phyloP scores from a whole-genome alignment of 75 land plant species.

The Pseudotsuga menziesii region DNA sequence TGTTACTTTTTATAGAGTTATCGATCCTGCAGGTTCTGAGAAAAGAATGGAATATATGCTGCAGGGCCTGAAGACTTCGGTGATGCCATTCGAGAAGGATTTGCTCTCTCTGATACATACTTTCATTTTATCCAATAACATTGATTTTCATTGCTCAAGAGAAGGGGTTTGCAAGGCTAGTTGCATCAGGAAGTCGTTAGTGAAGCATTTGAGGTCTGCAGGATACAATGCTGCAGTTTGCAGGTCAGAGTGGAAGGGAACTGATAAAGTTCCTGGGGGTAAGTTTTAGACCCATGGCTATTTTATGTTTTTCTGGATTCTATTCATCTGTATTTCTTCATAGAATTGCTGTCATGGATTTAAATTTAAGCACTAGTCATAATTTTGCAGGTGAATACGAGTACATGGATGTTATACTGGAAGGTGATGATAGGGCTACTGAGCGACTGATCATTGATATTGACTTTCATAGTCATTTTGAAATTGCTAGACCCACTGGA shows the following conservation, averaged over 20 bases:
- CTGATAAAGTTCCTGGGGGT: conserved; percentile 83
- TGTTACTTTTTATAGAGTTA: too few species aligned
- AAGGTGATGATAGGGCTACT: conserved; percentile 18
- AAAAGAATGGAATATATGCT: not conserved
- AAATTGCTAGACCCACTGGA: conserved; percentile 62
- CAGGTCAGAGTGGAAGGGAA: conserved; percentile 55
- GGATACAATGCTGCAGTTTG: conserved; percentile 88
- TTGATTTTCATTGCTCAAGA: conserved; percentile 25
- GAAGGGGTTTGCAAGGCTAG: conserved; percentile 46
- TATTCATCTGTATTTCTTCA: not conserved
- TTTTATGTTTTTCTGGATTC: not conserved
- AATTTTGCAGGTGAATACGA: conserved; percentile 69
- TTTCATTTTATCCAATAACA: conserved; percentile 37
- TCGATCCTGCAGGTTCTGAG: too few species aligned
- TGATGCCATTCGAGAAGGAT: conserved; percentile 38
- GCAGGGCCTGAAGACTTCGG: conserved; percentile 24
- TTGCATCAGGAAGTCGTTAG: conserved; percentile 48
- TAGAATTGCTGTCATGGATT: not conserved
- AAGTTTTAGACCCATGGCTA: not conserved
- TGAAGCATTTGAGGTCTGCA: conserved; percentile 42
- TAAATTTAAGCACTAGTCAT: not conserved
- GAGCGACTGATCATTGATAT: conserved; percentile 78
- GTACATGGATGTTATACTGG: conserved; percentile 65
- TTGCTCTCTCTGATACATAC: conserved; percentile 37
- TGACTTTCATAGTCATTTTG: conserved; percentile 79